Base-by-base conservation (phyloP, 139 green algal species). In the Chlamydomonas incerta region DNA sequence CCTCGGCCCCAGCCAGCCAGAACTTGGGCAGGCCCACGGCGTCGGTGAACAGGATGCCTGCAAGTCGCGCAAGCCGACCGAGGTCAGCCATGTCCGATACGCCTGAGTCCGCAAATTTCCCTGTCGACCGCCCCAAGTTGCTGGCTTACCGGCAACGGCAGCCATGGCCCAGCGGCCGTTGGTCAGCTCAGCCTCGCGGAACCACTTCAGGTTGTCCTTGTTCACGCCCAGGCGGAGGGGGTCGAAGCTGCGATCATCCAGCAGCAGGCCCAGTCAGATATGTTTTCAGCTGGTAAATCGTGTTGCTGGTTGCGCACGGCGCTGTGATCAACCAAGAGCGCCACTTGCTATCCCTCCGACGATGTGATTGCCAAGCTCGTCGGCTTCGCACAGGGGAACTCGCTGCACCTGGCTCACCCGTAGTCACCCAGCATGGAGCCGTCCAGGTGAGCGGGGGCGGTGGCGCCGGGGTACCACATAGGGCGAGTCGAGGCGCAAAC, bases 91-190 rank as follows among this genome's bases (percentile, higher is more conserved):
- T 31, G 35, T 35, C 41, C 6, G 41, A 8, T 13, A 50, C 41
- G 5, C 41, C 6, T 8, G 41, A 50, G 41, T 50, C 41, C n/a
- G 14, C 69, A 26, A 74, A 33, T 55, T 23, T 46, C 21, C 17
- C 21, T 60, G 18, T 37, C 20, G 3, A 26, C 33, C 14, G 21
- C 29, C 28, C 62, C 24, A 31, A 10, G 10, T 18, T 50, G 41
- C 41, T 50, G 41, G 26, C 77, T 47, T 31, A 83, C 77, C 96
- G 28, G 90, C 93, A 26, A 97, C 94, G 62, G 92, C 96, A 47
- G 93, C 88, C 96, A 98, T 98, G 29, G 96, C 96, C 94, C 94
- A 98, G 84, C 96, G 93, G 66, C 93, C 96, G 91, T 99, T 98
- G 88, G 83, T 94, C 83, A 96, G 93, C 94, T 98, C 96, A 62